Conservation (phyloP, 768 basidiomycete species). For the Kwoniella heveanensis region DNA sequence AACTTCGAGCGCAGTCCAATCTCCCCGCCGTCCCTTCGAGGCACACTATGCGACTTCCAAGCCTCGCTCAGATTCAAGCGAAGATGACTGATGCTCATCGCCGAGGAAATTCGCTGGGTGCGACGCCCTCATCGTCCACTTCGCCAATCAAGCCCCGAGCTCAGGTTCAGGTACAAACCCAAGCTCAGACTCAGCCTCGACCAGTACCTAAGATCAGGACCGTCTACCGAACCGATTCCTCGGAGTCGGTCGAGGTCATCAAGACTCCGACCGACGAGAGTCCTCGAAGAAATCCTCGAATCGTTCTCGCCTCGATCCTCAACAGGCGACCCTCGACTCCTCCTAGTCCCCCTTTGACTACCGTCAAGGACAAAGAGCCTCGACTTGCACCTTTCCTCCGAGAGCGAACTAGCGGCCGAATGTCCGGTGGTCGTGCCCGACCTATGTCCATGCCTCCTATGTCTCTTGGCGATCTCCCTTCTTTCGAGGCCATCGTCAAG, state of each 20-base stretch:
- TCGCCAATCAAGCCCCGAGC: slow-evolving; percentile 10
- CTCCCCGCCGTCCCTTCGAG: slow-evolving; percentile 13
- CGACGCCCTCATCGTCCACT: slow-evolving; percentile 17
- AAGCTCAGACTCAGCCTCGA: neutral
- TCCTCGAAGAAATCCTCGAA: slow-evolving; percentile 21
- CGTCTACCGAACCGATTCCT: slow-evolving; percentile 20
- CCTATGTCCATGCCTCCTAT: slow-evolving; percentile 29
- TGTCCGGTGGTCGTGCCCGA: slow-evolving; percentile 25
- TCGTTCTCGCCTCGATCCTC: slow-evolving; percentile 28
- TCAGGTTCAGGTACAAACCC: neutral
- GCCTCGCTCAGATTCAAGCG: slow-evolving; percentile 46
- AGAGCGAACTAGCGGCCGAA: slow-evolving; percentile 34
- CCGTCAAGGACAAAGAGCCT: slow-evolving; percentile 26
- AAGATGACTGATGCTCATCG: slow-evolving; percentile 32
- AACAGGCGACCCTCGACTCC: slow-evolving; percentile 29
- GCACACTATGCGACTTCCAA: slow-evolving; percentile 32
- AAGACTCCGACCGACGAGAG: slow-evolving; percentile 39
- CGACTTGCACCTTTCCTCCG: slow-evolving; percentile 43
- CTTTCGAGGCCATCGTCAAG: slow-evolving; percentile 22
- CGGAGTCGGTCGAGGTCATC: slow-evolving; percentile 40
- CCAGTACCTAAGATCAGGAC: slow-evolving; percentile 9
- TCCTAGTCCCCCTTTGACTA: slow-evolving; percentile 35
- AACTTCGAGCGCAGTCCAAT: slow-evolving; percentile 21
- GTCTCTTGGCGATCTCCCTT: slow-evolving; percentile 25
- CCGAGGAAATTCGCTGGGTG: slow-evolving; percentile 9